Conservation (phyloP, 768 basidiomycete genomes). For the Boletales sp. region DNA sequence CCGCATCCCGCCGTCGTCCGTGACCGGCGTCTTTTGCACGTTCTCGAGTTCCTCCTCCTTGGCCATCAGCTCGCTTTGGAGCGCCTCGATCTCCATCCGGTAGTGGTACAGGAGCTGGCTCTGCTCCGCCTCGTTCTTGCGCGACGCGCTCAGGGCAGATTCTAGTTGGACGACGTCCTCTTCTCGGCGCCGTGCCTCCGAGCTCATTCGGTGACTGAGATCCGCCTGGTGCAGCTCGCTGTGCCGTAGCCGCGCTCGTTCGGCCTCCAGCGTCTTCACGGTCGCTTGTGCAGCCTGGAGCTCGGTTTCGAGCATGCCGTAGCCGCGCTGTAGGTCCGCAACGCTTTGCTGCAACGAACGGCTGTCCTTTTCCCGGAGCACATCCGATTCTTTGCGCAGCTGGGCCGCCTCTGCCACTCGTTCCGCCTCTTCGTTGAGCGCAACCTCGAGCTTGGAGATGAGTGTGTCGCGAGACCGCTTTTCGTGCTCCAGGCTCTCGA, state of each 20-base stretch:
- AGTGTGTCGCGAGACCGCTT: conserved; percentile 52
- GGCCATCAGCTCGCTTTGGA: conserved; percentile 55
- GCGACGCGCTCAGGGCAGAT: conserved; percentile 48
- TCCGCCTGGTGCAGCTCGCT: conserved; percentile 51
- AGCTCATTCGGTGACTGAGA: conserved; percentile 53
- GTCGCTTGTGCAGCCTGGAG: conserved; percentile 52
- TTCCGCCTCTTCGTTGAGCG: conserved; percentile 51
- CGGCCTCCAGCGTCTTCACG: conserved; percentile 58
- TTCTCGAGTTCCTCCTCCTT: conserved; percentile 68
- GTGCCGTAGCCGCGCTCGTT: conserved; percentile 58
- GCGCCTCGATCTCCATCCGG: conserved; percentile 66
- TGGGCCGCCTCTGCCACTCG: conserved; percentile 45
- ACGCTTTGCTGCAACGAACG: conserved; percentile 45
- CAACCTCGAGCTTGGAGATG: conserved; percentile 60
- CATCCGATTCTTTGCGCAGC: conserved; percentile 42
- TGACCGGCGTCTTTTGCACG: conserved; percentile 43
- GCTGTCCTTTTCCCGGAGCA: conserved; percentile 51
- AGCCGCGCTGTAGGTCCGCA: conserved; percentile 60
- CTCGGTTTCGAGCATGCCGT: conserved; percentile 58
- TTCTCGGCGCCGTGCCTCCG: conserved; percentile 42
- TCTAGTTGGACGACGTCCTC: conserved; percentile 53
- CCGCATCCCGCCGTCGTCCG: conserved; percentile 35
- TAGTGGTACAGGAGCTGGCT: conserved; percentile 59
- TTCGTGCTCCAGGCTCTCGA: conserved; percentile 51
- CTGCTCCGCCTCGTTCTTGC: conserved; percentile 54